phyloP scores from a whole-genome alignment of 768 basidiomycete genomes.

The Lactarius vividus region DNA sequence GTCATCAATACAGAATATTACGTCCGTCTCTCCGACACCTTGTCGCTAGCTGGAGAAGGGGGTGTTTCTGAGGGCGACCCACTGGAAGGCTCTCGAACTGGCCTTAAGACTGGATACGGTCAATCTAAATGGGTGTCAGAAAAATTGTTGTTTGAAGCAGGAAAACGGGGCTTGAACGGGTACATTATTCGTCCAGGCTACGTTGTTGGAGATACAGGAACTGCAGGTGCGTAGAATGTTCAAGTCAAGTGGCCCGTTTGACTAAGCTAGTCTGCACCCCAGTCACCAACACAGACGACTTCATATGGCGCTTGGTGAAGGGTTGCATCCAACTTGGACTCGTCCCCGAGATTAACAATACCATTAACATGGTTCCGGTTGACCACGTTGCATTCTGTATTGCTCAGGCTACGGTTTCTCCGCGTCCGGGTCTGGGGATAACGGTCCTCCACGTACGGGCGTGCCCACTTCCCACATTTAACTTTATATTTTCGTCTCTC shows the following conservation, averaged over 20 bases:
- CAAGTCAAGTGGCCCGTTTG: not conserved
- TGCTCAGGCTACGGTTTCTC: constrained; percentile 65
- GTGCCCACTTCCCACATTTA: constrained; percentile 84
- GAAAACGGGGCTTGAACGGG: constrained; percentile 76
- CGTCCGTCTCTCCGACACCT: constrained; percentile 77
- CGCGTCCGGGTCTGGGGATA: constrained; percentile 42
- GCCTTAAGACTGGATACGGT: constrained; percentile 89
- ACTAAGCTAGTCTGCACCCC: constrained; percentile 1
- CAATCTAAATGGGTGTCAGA: constrained; percentile 99
- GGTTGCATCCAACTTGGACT: constrained; percentile 98
- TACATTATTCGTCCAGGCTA: constrained; percentile 93
- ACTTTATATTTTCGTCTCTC: constrained; percentile 74
- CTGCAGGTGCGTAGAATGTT: constrained; percentile 61
- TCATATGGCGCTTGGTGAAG: constrained; percentile 97
- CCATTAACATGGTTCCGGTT: constrained; percentile 97
- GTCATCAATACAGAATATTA: constrained; percentile 91
- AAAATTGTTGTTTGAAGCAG: constrained; percentile 90
- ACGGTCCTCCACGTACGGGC: constrained; percentile 85
- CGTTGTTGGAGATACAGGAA: constrained; percentile 87
- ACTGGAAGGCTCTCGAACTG: constrained; percentile 74
- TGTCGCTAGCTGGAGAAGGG: constrained; percentile 44
- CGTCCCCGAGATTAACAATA: constrained; percentile 96
- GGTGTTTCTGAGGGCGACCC: constrained; percentile 88
- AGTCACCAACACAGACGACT: constrained; percentile 98
- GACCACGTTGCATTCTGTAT: constrained; percentile 90